phyloP scores from a whole-genome alignment of 495 filamentous ascomycete genomes.

The Penicillium coprophilum region DNA sequence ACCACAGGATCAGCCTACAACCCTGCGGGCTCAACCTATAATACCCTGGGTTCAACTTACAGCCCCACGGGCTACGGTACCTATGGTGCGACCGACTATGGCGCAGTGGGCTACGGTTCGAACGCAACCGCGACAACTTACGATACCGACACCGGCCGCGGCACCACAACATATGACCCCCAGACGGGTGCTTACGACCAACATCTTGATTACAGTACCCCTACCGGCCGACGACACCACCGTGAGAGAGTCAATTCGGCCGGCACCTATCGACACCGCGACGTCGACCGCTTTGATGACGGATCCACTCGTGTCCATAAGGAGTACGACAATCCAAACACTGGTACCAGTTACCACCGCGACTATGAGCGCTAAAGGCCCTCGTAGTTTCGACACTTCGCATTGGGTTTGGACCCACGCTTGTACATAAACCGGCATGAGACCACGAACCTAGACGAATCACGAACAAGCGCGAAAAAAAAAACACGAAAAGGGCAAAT shows the following conservation, averaged over 20 bases:
- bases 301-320: slow-evolving; percentile 36
- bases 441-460: slow-evolving; percentile 10
- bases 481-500: slow-evolving; percentile 3
- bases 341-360: slow-evolving; percentile 37
- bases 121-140: slow-evolving; percentile 39
- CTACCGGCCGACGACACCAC: slow-evolving; percentile 35
- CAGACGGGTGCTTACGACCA: slow-evolving; percentile 42
- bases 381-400: not conserved
- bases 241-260: slow-evolving; percentile 34
- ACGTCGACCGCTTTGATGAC: slow-evolving; percentile 38
- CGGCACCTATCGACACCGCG: slow-evolving; percentile 36
- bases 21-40: slow-evolving; percentile 19
- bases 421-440: slow-evolving; percentile 15
- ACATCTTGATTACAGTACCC: slow-evolving; percentile 38
- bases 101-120: slow-evolving; percentile 42
- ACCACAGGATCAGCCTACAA: slow-evolving; percentile 18
- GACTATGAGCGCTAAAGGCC: slow-evolving; percentile 28
- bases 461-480: slow-evolving; percentile 2
- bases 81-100: slow-evolving; percentile 35
- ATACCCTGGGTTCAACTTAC: slow-evolving; percentile 24
- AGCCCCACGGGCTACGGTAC: slow-evolving; percentile 23
- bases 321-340: slow-evolving; percentile 43
- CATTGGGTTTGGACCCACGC: slow-evolving; percentile 10
- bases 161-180: slow-evolving; percentile 40
- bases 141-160: slow-evolving; percentile 39